Conservation (phyloP, 1,284 basidiomycete species). For the Megacollybia platyphylla region DNA sequence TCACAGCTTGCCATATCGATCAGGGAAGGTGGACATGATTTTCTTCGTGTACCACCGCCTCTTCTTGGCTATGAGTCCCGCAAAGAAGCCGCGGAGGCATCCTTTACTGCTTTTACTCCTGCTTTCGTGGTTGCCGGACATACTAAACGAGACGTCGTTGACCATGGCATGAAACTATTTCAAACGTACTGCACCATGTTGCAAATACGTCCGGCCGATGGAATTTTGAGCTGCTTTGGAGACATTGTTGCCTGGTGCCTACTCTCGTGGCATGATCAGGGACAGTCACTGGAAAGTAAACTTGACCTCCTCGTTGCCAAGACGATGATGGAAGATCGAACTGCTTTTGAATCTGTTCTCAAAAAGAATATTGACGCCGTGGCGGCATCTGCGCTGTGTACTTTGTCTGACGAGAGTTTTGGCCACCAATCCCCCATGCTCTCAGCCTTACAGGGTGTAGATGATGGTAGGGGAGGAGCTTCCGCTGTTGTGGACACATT, state of each 20-base stretch:
- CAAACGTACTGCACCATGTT: constrained; percentile 51
- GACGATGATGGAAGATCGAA: constrained; percentile 14
- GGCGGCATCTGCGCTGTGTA: constrained; percentile 41
- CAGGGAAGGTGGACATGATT: constrained; percentile 33
- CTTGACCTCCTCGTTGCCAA: constrained; percentile 17
- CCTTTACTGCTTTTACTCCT: constrained; percentile 52
- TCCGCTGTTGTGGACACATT: constrained; percentile 23
- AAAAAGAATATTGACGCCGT: constrained; percentile 39
- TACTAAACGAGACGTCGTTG: constrained; percentile 11
- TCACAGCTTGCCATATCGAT: constrained; percentile 66
- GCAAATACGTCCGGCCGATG: constrained; percentile 36
- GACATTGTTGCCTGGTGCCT: constrained; percentile 59
- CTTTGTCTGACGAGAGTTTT: constrained; percentile 48
- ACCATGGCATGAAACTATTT: constrained; percentile 38
- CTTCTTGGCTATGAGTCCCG: constrained; percentile 62
- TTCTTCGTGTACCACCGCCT: constrained; percentile 54
- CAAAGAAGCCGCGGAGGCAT: constrained; percentile 44
- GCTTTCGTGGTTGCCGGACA: constrained; percentile 28
- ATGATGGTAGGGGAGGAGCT: constrained; percentile 12
- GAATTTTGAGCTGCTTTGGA: constrained; percentile 54
- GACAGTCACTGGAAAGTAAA: constrained; percentile 11
- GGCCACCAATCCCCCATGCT: constrained; percentile 17
- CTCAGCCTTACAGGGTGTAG: background rate
- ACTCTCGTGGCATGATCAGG: constrained; percentile 25
- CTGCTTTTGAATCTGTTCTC: constrained; percentile 13